Conservation (phyloP, 2,329 filamentous ascomycete genomes). For the Fusarium buharicum region DNA sequence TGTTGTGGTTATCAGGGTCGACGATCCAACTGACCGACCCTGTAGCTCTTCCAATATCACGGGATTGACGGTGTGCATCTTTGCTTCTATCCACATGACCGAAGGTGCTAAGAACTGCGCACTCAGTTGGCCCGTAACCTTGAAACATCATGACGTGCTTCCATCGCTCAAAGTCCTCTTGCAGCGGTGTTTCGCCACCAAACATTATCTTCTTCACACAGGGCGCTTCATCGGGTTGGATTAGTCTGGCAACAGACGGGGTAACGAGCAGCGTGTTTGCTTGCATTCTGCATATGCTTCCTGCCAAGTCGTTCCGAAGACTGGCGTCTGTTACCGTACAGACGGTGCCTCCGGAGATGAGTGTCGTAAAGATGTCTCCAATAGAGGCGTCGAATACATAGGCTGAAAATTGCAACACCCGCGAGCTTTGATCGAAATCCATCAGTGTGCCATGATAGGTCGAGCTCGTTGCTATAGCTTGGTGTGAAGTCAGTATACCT, state of each 20-base stretch:
- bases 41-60: not conserved
- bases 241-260: not conserved
- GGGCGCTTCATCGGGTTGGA: not conserved
- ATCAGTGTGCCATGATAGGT: constrained; percentile 4
- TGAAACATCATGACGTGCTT: not conserved
- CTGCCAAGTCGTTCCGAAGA: constrained; percentile 25
- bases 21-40: not conserved
- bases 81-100: not conserved
- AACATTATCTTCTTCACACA: not conserved
- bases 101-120: constrained; percentile 1
- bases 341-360: constrained; percentile 40
- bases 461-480: constrained; percentile 8
- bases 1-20: not conserved
- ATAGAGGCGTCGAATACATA: constrained; percentile 42
- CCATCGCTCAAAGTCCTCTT: constrained; percentile 11
- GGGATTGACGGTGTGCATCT: not conserved
- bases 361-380: constrained; percentile 30
- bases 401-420: constrained; percentile 33
- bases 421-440: not conserved
- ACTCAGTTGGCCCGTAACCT: constrained; percentile 1
- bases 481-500: constrained; percentile 20
- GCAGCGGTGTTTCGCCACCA: not conserved
- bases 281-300: constrained; percentile 25
- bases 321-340: constrained; percentile 36
- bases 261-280: constrained; percentile 3